Evolutionary conservation across 805 yeast genomes (phyloP), one percentile per base, ranked within the genome.

Genomic region (baker's yeast (Saccharomyces cerevisiae)): DNA sequence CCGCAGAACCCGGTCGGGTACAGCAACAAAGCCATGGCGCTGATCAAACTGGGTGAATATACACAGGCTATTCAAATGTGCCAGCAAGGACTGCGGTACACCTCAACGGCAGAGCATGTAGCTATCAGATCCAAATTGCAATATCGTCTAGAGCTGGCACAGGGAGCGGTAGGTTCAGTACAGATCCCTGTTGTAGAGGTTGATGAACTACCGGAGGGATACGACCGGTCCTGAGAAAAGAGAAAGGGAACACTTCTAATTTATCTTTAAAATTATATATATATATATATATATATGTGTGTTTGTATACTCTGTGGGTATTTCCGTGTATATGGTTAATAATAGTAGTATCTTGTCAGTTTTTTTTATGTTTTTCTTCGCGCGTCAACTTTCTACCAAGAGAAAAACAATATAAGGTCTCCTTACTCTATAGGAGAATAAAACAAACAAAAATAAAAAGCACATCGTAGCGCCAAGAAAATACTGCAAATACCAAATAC

Each of bases 1-100:
- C 76, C 82, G 0, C 41, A 59, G 0, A 79, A 81, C 56, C 77
- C 90, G 0, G 76, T 84, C 0, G 70, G 82, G 1, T 82, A 76
- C 63, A 79, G 91, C n/a, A 87, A 87, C 63, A 70, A 85, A 47
- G 86, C 94, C 0, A 81, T 82, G 73, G 75, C 88, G n/a, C 75
- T 78, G 57, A 64, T 85, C 46, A 81, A 82, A 54, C 64, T 82
- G 3, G 61, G 70, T 5, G 76, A 77, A 31, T 82, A 78, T 75
- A 60, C 66, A 2, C 68, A 77, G 17, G 87, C 84, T 2, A 61
- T 78, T 2, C 64, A 67, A 21, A 82, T 79, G 54, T 78, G 87
- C 56, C 66, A 76, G 10, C 61, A 62, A 14, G 91, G 88, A 0
- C 66, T 85, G 14, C 49, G 54, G 1, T 47, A 17, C 3, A 24